Base-by-base conservation (phyloP, 1,284 basidiomycete species). In the Trichosporon ovoides region DNA sequence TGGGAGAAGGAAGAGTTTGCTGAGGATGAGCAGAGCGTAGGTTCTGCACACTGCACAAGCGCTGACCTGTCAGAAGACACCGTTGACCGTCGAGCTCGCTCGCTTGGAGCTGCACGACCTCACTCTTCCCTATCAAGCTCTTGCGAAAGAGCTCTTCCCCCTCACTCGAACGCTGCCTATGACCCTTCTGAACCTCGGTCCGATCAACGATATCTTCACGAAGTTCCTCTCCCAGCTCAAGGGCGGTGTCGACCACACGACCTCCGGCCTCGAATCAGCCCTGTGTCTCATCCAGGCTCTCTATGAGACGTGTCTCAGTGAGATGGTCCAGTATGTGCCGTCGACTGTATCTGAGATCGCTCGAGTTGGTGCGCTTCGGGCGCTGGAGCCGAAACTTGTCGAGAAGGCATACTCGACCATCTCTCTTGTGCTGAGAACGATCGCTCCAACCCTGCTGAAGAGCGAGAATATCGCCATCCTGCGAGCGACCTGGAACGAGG, bases 101-200 rank as follows among this genome's bases (percentile, higher is more conserved):
- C 72, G 76, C 18, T 63, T 78, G 10, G 69, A 73, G 18, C 67
- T 77, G 10, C 83, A 93, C 54, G 91, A 89, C 72, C 83, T 94
- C 28, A 83, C 88, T 0, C 83, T 86, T 0, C 81, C 84, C 0
- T 94, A 92, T 75, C 79, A 90, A 58, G 76, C 81, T 19, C 89
- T 92, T 63, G 83, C 86, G 2, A 80, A 82, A 57, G 79, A 81
- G 53, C 82, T 82, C 0, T 80, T 83, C 37, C 78, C 82, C 0
- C 78, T 92, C 28, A 85, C 87, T 1, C 81, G 83, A 2, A 91
- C 88, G 1, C 84, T 94, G 79, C 86, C 91, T 0, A 79, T 92
- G 49, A 83, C 91, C 3, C 78, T 95, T 10, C 87, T 89, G 67
- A 88, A 93, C 71, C 88, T 88, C 82, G 79, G 80, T 55, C 81